Base-by-base conservation (phyloP, 495 filamentous ascomycete species). In the Lindgomyces ingoldianus region DNA sequence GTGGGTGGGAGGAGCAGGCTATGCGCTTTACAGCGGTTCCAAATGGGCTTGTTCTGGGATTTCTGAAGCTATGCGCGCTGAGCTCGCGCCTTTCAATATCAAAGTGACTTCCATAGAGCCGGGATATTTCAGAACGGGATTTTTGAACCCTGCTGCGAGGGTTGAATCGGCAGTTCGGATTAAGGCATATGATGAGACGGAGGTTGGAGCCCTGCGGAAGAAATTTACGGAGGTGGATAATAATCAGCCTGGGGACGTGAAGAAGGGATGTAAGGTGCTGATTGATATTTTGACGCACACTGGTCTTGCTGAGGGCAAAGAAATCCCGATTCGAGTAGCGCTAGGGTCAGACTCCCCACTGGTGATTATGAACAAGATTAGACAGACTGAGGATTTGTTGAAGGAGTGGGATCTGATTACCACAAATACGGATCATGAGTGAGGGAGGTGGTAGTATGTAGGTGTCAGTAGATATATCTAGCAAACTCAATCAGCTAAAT, bases 121-220 rank as follows among this genome's bases (percentile, higher is more conserved):
- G 3, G 83, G 83, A 1, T 76, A 75, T 49, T 84, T 85, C 61
- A 74, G 81, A 18, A 84, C 81, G 0, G 70, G 72, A 19, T 71
- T 85, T 19, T 61, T 73, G 25, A 68, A 54, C 33, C 26, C 69
- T 36, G 59, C 41, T 16, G 60, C 70, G 21, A 60, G 42, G 44
- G 27, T 70, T 14, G 30, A 26, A 18, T 44, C 63, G 16, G 21
- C 48, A 25, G 42, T 22, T 33, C 27, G 57, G 53, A 60, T 74
- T 21, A 49, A 67, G 33, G 70, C 47, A 24, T 74, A 74, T 55
- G 49, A 66, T 24, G 59, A 54, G 1, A 58, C 21, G 45, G 60
- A 22, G 3, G 55, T 44, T 18, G 64, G 57, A 18, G 44, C 44
- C 48, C 61, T 59, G 29, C 60, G 30, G n/a, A 30, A 26, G 14